Evolutionary conservation across 371 early-diverging fungal genomes (phyloP).

Genomic region (Mucor plumbeus): DNA sequence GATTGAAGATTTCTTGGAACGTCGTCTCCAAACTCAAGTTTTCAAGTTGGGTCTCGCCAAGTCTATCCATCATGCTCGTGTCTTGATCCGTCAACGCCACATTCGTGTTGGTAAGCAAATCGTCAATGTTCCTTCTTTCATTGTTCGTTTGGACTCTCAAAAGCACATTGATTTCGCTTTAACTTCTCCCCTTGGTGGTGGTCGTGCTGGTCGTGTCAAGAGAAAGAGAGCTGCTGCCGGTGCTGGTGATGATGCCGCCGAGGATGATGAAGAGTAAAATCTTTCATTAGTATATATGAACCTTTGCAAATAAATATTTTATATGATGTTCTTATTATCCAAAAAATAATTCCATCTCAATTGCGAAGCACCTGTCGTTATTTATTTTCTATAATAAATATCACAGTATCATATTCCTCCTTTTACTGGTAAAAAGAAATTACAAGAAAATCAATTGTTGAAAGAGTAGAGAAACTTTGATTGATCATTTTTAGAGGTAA

Average conservation of each 20-base stretch:
- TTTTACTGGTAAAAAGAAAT: not conserved
- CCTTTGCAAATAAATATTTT: conserved; percentile 54
- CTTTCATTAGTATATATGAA: conserved; percentile 39
- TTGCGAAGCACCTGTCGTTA: conserved; percentile 57
- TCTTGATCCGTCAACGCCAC: conserved; percentile 98
- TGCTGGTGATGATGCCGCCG: conserved; percentile 70
- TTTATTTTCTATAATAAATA: conserved; percentile 16
- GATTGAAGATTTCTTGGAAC: conserved; percentile 99
- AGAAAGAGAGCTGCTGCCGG: conserved; percentile 84
- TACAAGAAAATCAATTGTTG: not conserved
- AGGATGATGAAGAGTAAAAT: conserved; percentile 71
- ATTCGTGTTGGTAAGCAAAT: conserved; percentile 99
- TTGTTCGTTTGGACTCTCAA: conserved; percentile 93
- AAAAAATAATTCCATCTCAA: conserved; percentile 24
- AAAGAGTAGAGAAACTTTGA: not conserved
- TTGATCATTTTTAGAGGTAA: not conserved
- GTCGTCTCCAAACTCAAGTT: conserved; percentile 99
- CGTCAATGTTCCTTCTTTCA: conserved; percentile 95
- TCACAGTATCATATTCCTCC: conserved; percentile 33
- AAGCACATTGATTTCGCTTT: conserved; percentile 99
- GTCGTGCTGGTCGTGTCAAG: conserved; percentile 98
- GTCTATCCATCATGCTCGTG: conserved; percentile 99
- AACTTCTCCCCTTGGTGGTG: conserved; percentile 98
- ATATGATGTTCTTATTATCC: conserved; percentile 21
- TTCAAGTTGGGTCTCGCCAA: conserved; percentile 99